Evolutionary conservation across 495 filamentous ascomycete genomes (phyloP), one percentile per base, ranked within the genome.

Genomic region (Recurvomyces mirabilis): DNA sequence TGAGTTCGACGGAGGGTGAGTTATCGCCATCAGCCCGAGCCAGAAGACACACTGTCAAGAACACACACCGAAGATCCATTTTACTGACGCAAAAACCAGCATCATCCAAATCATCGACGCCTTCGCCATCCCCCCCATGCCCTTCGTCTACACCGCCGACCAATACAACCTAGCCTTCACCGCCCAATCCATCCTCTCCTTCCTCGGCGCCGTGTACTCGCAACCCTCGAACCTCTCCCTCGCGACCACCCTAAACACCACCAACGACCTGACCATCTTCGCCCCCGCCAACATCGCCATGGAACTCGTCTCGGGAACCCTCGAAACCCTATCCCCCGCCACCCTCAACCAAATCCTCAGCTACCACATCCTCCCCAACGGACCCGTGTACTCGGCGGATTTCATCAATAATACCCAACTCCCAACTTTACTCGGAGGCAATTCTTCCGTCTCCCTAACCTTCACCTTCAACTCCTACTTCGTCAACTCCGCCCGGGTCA

Each of bases 401-500:
- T 37, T 37, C 19, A 21, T 18, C 34, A 37, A 37, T 19, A 19
- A 19, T 19, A 37, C 34, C 5, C 14, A 37, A 5, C 15, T 20
- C 34, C 3, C 34, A 11, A 18, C 34, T 6, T 19, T 37, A 4
- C 14, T 19, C 11, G 34, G 34, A 2, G 18, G 13, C 34, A 21
- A 20, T 11, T n/a, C n/a, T n/a, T n/a, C n/a, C n/a, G 5, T 37
- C 13, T 19, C 34, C 5, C 19, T 37, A 4, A 2, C 3, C 34
- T 37, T 3, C 34, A 37, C 34, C 34, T 2, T 11, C 5, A 20
- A 20, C 34, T 14, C 5, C 34, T 37, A 37, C 37, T 40, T 40
- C 37, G 37, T 40, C 20, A 54, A 57, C 47, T 20, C 28, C 26
- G 54, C 54, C 15, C 42, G 46, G 37, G 14, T 40, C 14, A 5